phyloP scores from a whole-genome alignment of 2,329 filamentous ascomycete species.

The Zymoseptoria tritici region DNA sequence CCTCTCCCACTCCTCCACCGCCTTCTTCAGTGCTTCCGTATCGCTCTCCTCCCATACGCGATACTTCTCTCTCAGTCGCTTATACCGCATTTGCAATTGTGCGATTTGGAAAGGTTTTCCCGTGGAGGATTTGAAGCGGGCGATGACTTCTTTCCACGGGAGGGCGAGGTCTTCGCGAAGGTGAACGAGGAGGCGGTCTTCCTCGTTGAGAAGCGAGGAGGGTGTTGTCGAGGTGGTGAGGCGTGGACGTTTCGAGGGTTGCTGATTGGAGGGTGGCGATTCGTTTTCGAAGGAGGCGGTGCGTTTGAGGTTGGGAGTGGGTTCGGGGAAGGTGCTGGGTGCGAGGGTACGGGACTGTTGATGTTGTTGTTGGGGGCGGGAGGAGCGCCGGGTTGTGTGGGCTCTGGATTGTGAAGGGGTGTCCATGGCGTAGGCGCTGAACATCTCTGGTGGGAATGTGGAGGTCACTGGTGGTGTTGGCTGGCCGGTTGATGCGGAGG shows the following conservation, averaged over 20 bases:
- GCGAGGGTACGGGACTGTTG: conserved; percentile 33
- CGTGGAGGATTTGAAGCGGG: conserved; percentile 42
- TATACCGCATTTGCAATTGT: conserved; percentile 49
- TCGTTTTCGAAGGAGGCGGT: conserved; percentile 20
- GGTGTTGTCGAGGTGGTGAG: conserved; percentile 30
- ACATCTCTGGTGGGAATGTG: conserved; percentile 29
- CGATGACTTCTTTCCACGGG: conserved; percentile 49
- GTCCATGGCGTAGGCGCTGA: conserved; percentile 22
- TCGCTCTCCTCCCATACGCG: conserved; percentile 47
- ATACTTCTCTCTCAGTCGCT: conserved; percentile 44
- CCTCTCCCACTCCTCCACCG: conserved; percentile 47
- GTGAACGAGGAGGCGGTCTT: conserved; percentile 43
- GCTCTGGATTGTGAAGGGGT: conserved; percentile 7
- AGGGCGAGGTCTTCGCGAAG: conserved; percentile 47
- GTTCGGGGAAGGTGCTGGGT: conserved; percentile 39
- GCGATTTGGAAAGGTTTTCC: conserved; percentile 45
- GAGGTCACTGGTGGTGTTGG: conserved; percentile 25
- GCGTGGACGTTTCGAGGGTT: conserved; percentile 29
- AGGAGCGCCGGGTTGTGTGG: conserved; percentile 20
- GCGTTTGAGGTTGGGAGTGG: conserved; percentile 33
- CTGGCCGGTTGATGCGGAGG: no score
- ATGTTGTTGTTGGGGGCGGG: conserved; percentile 23
- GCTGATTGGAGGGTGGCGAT: conserved; percentile 20
- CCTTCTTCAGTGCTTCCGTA: conserved; percentile 41
- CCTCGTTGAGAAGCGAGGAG: conserved; percentile 40